Evolutionary conservation across 208 protist genomes (phyloP), one percentile per base, ranked within the genome.

Genomic region (Acanthamoeba lugdunensis): DNA sequence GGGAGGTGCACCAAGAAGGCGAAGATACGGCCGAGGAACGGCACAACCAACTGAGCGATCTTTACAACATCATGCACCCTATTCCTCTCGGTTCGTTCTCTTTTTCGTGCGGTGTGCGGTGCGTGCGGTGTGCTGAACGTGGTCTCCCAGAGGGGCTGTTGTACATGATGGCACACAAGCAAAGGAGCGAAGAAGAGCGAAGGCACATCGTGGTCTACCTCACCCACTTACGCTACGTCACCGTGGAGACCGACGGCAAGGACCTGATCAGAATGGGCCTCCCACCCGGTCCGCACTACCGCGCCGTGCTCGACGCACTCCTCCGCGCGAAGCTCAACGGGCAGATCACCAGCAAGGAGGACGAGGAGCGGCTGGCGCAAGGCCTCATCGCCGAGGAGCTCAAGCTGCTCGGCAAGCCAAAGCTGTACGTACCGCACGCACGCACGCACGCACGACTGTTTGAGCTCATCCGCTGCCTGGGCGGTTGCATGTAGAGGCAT

Each of bases 181-280:
- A 75, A n/a, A 50, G 73, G 87, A 92, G 18, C 48, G 87, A 92
- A 54, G 58, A 92, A 73, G 87, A 75, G 56, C 30, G 87, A 92
- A 30, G 87, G 61, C 45, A 54, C 25, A 75, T 92, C 33, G 45
- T 56, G 25, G 33, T 75, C 30, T 92, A 52, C 48, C 87, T 92
- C 61, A 92, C 30, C 23, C 63, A 92, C 37, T 56, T 92, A 33
- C 87, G 63, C 33, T 33, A 77, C 41, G 14, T 91, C 56, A 91
- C 11, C 23, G 8, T 73, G 13, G 85, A 91, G 37, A 91, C 30
- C 23, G 28, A 30, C 16, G 85, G 85, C 48, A 73, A 91, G 30
- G 85, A 91, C 30, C 52, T 91, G 25, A 91, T 56, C 33, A 91
- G 33, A 33, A 33, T 91, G 85, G 85, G 85, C 0, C 58, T 91